A percentile compares a stretch with the other conserved stretches of the same genome.
phyloP scores from a whole-genome alignment of 306 rosid species.

The Comarum palustre region DNA sequence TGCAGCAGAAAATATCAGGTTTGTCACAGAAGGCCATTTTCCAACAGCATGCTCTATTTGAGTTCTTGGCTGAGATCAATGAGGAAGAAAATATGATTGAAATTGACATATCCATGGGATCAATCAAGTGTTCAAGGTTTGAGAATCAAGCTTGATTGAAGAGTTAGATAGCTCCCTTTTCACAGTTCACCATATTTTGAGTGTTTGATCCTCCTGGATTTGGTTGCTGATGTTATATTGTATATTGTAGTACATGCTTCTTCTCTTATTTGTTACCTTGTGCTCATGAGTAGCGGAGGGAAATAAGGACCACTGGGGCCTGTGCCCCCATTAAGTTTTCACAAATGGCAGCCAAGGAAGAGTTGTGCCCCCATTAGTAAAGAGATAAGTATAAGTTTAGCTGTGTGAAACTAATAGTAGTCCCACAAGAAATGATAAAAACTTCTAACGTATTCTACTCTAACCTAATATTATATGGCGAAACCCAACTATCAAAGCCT shows the following conservation, averaged over 20 bases:
- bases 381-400: no score
- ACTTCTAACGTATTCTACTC: no score
- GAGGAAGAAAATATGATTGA: slow-evolving; percentile 93
- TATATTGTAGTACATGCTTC: slow-evolving; percentile 7
- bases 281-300: no score
- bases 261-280: slow-evolving; percentile 21
- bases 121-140: slow-evolving; percentile 92
- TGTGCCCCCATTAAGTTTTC: no score
- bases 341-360: no score
- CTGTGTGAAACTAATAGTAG: no score
- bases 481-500: no score
- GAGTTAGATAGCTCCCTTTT: slow-evolving; percentile 3
- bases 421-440: no score
- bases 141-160: slow-evolving; percentile 62
- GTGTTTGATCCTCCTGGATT: slow-evolving; percentile 45
- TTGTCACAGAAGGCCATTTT: slow-evolving; percentile 19
- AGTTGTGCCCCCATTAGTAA: no score
- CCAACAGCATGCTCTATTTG: slow-evolving; percentile 45
- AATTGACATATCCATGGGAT: slow-evolving; percentile 92
- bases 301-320: no score
- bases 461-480: no score
- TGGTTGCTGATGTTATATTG: slow-evolving; percentile 44
- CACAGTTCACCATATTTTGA: slow-evolving; percentile 14
- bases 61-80: slow-evolving; percentile 67
- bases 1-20: slow-evolving; percentile 40